These are phyloP conservation scores for Silene latifolia DNA, from an alignment of 148 eudicot genomes.

Conservation along the genomic window DNA sequence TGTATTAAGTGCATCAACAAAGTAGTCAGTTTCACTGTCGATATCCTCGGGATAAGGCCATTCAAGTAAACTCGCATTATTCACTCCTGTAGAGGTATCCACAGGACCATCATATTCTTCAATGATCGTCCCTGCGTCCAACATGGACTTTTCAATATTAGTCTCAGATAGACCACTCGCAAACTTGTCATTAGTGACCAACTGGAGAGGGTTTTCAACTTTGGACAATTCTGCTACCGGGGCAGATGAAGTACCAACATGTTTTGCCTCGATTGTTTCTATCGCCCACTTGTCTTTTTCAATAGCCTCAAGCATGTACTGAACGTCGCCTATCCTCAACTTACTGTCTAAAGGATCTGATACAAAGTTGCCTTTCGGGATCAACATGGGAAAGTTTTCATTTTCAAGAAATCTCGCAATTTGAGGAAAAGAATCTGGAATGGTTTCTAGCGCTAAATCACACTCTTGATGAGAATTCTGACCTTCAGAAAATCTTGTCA, in stretches of 20 bases:
- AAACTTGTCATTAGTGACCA: not conserved
- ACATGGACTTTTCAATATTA: not conserved
- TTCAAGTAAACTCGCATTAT: constrained; percentile 19
- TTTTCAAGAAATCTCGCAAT: constrained; percentile 23
- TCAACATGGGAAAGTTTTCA: constrained; percentile 22
- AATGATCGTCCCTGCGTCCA: not conserved
- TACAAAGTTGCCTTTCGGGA: constrained; percentile 22
- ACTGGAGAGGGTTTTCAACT: constrained; percentile 12
- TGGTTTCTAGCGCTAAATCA: constrained; percentile 19
- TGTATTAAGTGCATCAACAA: constrained; percentile 81
- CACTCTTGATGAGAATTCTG: constrained; percentile 26
- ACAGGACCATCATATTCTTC: constrained; percentile 7
- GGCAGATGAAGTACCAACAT: not conserved
- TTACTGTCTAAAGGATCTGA: constrained; percentile 38
- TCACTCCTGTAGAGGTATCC: not conserved
- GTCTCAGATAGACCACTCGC: not conserved
- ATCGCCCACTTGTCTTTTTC: constrained; percentile 19
- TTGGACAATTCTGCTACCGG: constrained; percentile 7
- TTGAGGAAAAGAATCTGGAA: constrained; percentile 21
- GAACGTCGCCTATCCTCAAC: constrained; percentile 11
- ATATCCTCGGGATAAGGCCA: constrained; percentile 51
- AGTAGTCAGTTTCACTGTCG: constrained; percentile 85
- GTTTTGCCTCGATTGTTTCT: not conserved
- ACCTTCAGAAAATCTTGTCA: constrained; percentile 25
- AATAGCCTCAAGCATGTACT: constrained; percentile 11